A percentile compares a stretch with the other conserved stretches of the same genome.
These are phyloP conservation scores for Penicillium frequentans DNA, from an alignment of 2,329 filamentous ascomycete species.

Conservation along the genomic window DNA sequence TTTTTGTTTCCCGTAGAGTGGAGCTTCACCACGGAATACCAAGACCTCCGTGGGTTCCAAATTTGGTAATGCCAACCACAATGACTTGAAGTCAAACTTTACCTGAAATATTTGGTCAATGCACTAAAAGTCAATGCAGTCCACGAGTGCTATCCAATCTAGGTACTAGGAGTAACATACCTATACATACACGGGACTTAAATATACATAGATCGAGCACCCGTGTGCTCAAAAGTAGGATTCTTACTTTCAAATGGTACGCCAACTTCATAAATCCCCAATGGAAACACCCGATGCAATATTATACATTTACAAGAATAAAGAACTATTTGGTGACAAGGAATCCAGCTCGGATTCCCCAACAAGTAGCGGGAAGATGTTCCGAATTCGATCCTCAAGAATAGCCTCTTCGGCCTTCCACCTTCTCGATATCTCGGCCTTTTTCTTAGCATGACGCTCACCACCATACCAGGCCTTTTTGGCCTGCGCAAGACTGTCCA, in stretches of 20 bases:
- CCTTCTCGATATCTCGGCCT: slow-evolving; percentile 31
- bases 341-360: slow-evolving; percentile 29
- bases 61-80: no score
- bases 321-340: slow-evolving; percentile 30
- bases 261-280: not conserved
- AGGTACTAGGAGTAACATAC: no score
- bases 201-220: no score
- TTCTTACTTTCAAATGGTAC: not conserved
- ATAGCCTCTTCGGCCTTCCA: slow-evolving; percentile 45
- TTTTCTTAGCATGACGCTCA: slow-evolving; percentile 27
- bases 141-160: no score
- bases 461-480: slow-evolving; percentile 36
- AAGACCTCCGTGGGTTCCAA: not conserved
- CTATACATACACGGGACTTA: no score
- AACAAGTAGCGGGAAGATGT: slow-evolving; percentile 32
- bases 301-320: slow-evolving; percentile 21
- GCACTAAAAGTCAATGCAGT: no score
- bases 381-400: slow-evolving; percentile 35
- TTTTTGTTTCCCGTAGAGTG: not conserved
- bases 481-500: slow-evolving; percentile 34
- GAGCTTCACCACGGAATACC: not conserved
- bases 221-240: no score
- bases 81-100: no score
- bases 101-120: no score
- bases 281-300: not conserved